A percentile compares a stretch with the other conserved stretches of the same genome.
Conservation (phyloP, 2,329 filamentous ascomycete species). For the Calonectria ilicicola region DNA sequence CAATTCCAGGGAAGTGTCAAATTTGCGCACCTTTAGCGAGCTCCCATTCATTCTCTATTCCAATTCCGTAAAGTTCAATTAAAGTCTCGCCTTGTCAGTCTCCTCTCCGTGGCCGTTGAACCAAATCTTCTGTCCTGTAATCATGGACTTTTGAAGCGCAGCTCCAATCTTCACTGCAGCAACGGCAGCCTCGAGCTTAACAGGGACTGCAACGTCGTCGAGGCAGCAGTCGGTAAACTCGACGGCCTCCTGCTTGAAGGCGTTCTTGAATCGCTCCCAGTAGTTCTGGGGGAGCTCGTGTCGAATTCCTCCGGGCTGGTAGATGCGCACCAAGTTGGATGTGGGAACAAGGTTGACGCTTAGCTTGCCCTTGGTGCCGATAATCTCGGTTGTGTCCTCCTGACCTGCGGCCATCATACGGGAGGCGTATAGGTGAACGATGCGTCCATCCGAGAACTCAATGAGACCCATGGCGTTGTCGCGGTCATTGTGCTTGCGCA, state of each 20-base stretch:
- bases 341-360: constrained; percentile 60
- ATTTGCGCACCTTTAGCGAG: neutral
- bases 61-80: neutral
- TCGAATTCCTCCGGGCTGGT: constrained; percentile 60
- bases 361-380: constrained; percentile 74
- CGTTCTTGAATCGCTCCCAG: constrained; percentile 71
- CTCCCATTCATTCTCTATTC: neutral
- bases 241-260: constrained; percentile 73
- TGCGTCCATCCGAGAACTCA: constrained; percentile 73
- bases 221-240: constrained; percentile 72
- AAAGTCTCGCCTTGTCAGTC: constrained; percentile 12
- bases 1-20: neutral
- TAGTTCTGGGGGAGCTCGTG: constrained; percentile 72
- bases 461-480: constrained; percentile 63
- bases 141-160: constrained; percentile 68
- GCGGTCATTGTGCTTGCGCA: constrained; percentile 43
- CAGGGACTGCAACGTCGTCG: constrained; percentile 65
- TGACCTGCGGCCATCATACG: constrained; percentile 78
- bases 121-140: constrained; percentile 65
- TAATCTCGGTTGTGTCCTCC: constrained; percentile 75
- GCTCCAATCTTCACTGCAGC: constrained; percentile 71
- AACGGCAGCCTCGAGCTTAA: constrained; percentile 69
- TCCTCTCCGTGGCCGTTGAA: constrained; percentile 59
- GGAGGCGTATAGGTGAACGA: constrained; percentile 73
- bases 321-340: constrained; percentile 65